Conservation (phyloP, 371 early-diverging fungal genomes). For the Mucor saturninus region DNA sequence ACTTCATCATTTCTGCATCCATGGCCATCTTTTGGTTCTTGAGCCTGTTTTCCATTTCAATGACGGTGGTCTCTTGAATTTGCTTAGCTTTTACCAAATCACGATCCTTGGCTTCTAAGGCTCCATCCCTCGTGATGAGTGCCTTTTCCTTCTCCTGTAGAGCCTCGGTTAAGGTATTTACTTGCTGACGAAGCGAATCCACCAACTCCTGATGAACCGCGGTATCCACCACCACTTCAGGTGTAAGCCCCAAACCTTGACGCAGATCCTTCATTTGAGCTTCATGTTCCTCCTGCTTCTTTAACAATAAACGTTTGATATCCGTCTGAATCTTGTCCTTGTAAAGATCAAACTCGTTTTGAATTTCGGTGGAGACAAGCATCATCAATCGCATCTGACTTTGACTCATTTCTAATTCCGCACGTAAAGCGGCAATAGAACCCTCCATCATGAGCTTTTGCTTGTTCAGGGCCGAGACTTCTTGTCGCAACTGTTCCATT, state of each 20-base stretch:
- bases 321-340: conserved; percentile 18
- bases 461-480: conserved; percentile 18
- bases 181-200: background rate
- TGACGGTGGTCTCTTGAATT: conserved; percentile 12
- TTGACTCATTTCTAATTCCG: conserved; percentile 34
- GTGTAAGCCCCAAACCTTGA: background rate
- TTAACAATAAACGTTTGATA: conserved; percentile 8
- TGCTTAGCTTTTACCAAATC: conserved; percentile 1
- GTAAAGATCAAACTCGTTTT: conserved; percentile 32
- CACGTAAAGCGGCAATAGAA: conserved; percentile 25
- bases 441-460: conserved; percentile 27
- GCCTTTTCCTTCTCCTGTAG: background rate
- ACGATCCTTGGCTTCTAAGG: background rate
- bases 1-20: conserved; percentile 29
- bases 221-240: background rate
- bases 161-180: background rate
- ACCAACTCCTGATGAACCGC: background rate
- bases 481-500: conserved; percentile 23
- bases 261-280: conserved; percentile 15
- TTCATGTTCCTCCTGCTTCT: conserved; percentile 19
- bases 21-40: conserved; percentile 22
- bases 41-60: conserved; percentile 12
- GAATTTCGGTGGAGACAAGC: conserved; percentile 40
- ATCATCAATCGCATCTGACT: conserved; percentile 38
- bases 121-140: background rate